Conservation (phyloP, 192 early-diverging fungal species). For the Linnemannia schmuckeri region DNA sequence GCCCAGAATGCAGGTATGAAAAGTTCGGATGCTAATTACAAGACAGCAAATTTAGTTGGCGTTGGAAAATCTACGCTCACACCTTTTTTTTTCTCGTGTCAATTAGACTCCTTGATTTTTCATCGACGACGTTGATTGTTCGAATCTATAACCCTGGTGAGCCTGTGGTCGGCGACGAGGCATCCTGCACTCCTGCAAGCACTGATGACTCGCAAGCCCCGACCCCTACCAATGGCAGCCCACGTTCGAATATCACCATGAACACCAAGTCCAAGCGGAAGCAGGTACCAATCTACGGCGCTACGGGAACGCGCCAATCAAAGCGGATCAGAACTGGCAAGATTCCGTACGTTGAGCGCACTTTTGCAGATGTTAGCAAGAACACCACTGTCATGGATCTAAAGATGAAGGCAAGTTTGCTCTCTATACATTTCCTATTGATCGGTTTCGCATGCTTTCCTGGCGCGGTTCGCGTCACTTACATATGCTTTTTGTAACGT, state of each 20-base stretch:
- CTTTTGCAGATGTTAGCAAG: slow-evolving; percentile 23
- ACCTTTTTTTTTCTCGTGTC: background rate
- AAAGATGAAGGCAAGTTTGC: slow-evolving; percentile 33
- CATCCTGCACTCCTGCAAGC: background rate
- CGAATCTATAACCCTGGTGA: slow-evolving; percentile 14
- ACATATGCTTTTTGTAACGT: background rate
- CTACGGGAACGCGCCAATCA: slow-evolving; percentile 25
- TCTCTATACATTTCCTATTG: background rate
- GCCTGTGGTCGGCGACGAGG: background rate
- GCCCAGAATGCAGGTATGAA: slow-evolving; percentile 20
- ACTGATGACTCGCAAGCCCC: background rate
- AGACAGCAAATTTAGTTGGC: background rate
- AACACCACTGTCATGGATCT: slow-evolving; percentile 38
- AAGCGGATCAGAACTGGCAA: slow-evolving; percentile 21
- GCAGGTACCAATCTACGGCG: background rate
- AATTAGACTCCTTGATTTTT: slow-evolving; percentile 32
- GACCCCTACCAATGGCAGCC: background rate
- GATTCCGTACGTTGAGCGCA: slow-evolving; percentile 18
- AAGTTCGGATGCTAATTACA: background rate
- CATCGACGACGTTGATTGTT: slow-evolving; percentile 6
- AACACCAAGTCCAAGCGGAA: slow-evolving; percentile 11
- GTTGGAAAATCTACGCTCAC: background rate
- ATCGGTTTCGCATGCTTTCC: background rate
- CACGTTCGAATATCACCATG: background rate
- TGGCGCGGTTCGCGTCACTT: background rate